Evolutionary conservation across 140 eudicot genomes (phyloP).

Genomic region (Flaveria floridana): DNA sequence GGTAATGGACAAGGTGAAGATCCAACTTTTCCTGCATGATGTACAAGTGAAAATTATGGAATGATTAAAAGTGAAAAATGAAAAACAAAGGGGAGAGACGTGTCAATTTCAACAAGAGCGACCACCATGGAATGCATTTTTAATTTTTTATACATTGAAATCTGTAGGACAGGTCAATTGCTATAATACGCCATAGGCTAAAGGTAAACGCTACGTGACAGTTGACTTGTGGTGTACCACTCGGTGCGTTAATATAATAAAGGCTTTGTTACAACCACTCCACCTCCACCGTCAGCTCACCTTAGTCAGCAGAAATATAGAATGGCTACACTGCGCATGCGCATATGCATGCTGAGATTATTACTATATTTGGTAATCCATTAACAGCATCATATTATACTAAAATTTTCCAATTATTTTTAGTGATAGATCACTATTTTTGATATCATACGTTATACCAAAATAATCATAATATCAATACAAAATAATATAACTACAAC

Average conservation of each 20-base stretch:
- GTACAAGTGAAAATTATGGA: constrained; percentile 22
- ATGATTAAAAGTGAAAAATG: neutral
- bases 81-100: constrained; percentile 14
- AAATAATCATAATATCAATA: neutral
- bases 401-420: constrained; percentile 6
- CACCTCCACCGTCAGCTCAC: constrained; percentile 45
- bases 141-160: neutral
- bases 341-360: constrained; percentile 20
- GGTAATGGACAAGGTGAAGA: constrained; percentile 91
- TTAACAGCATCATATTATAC: neutral
- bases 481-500: neutral
- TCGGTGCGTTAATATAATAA: constrained; percentile 42
- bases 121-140: constrained; percentile 20
- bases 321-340: constrained; percentile 37
- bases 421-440: neutral
- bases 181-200: constrained; percentile 39
- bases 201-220: constrained; percentile 41
- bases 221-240: constrained; percentile 53
- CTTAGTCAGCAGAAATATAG: constrained; percentile 35
- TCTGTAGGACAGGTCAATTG: constrained; percentile 37
- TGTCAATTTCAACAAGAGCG: constrained; percentile 43
- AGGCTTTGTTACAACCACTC: constrained; percentile 67
- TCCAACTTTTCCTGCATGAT: constrained; percentile 69
- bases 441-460: neutral
- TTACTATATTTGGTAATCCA: constrained; percentile 15